Conservation (phyloP, 768 basidiomycete species). For the Lepiota venenata region DNA sequence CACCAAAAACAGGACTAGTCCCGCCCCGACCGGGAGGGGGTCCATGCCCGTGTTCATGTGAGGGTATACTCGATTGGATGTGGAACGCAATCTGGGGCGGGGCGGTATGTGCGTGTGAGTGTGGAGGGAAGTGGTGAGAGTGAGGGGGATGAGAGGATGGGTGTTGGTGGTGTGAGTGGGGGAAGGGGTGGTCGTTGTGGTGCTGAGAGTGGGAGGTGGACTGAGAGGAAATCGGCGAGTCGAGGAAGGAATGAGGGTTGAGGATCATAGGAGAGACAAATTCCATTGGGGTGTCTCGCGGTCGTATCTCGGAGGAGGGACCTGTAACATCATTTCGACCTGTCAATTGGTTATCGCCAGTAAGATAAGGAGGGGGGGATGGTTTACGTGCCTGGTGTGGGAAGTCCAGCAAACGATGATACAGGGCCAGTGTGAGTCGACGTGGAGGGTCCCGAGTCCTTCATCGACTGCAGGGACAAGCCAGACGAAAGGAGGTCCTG, state of each 20-base stretch:
- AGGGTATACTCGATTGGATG: constrained; percentile 17
- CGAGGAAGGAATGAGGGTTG: constrained; percentile 29
- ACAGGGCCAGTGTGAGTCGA: constrained; percentile 1
- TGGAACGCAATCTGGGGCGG: constrained; percentile 73
- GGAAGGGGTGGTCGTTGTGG: constrained; percentile 1
- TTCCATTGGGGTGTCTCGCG: constrained; percentile 50
- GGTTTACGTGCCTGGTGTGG: constrained; percentile 31
- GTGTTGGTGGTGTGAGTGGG: constrained; percentile 12
- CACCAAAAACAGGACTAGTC: constrained; percentile 15
- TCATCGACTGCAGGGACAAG: constrained; percentile 8
- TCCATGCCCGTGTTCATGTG: constrained; percentile 8
- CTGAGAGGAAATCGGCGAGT: constrained; percentile 7
- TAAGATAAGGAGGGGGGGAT: constrained; percentile 1
- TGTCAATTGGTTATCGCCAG: neutral
- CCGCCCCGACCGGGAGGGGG: neutral
- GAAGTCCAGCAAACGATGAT: constrained; percentile 20
- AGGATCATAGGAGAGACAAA: constrained; percentile 64
- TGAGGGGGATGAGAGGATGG: constrained; percentile 12
- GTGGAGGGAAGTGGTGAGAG: constrained; percentile 19
- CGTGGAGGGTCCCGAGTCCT: neutral
- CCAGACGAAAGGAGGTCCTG: constrained; percentile 16
- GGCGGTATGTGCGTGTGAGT: constrained; percentile 22
- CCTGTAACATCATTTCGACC: constrained; percentile 30
- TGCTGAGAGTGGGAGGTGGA: constrained; percentile 13
- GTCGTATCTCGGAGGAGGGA: constrained; percentile 63